phyloP scores from a whole-genome alignment of 2,329 filamentous ascomycete genomes.

The Xylaria sp. region DNA sequence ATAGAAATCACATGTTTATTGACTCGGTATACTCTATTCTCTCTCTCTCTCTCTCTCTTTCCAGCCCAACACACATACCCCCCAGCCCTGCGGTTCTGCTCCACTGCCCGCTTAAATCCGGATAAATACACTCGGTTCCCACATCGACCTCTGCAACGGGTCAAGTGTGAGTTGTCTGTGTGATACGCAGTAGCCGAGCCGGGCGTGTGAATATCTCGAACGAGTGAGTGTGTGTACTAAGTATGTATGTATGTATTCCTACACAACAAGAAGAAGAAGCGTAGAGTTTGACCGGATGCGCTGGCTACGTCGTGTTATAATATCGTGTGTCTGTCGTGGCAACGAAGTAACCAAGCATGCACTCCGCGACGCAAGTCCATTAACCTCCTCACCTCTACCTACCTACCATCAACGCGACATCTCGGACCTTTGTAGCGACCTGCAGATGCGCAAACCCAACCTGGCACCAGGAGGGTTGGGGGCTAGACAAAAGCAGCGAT shows the following conservation, averaged over 20 bases:
- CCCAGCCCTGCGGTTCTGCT: constrained; percentile 21
- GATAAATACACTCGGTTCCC: constrained; percentile 27
- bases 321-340: neutral
- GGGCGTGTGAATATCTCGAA: neutral
- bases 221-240: too few species aligned
- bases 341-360: constrained; percentile 16
- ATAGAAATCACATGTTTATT: neutral
- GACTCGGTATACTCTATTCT: neutral
- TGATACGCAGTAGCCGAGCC: constrained; percentile 8
- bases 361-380: constrained; percentile 26
- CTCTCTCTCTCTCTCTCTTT: too few species aligned
- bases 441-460: constrained; percentile 20
- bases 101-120: constrained; percentile 33
- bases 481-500: constrained; percentile 21
- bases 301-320: too few species aligned
- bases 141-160: constrained; percentile 20
- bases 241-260: constrained; percentile 4
- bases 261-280: neutral
- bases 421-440: constrained; percentile 19
- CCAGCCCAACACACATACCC: neutral
- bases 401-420: constrained; percentile 10
- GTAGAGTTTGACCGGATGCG: neutral
- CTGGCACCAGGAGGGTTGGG: constrained; percentile 5
- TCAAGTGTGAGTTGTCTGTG: constrained; percentile 23
- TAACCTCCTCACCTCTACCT: neutral